phyloP scores from a whole-genome alignment of 192 early-diverging fungal species.

The Spizellomyces punctatus region DNA sequence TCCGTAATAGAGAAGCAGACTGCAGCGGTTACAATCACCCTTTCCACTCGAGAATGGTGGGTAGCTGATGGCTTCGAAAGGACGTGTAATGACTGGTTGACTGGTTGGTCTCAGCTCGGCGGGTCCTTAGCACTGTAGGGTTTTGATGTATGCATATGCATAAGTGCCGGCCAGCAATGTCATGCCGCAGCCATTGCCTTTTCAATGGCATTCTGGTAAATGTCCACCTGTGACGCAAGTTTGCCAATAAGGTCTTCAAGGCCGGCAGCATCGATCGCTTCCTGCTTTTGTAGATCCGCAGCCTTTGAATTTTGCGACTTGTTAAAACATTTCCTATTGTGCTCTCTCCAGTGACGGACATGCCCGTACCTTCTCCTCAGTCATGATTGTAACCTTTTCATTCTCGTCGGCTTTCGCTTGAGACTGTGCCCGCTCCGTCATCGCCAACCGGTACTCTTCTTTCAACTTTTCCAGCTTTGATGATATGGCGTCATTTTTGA shows the following conservation, averaged over 20 bases:
- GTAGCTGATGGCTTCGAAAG: too few relatives aligned
- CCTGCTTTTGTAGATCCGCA: slow-evolving; percentile 24
- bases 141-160: too few relatives aligned
- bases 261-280: slow-evolving; percentile 28
- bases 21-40: too few relatives aligned
- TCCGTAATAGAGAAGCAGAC: too few relatives aligned
- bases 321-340: background rate
- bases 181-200: slow-evolving; percentile 19
- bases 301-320: slow-evolving; percentile 1
- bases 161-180: too few relatives aligned
- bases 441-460: slow-evolving; percentile 33
- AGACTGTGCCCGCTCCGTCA: slow-evolving; percentile 26
- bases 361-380: slow-evolving; percentile 44
- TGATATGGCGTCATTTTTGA: slow-evolving; percentile 39
- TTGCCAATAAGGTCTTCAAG: slow-evolving; percentile 23
- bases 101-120: too few relatives aligned
- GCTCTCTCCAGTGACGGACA: background rate
- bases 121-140: too few relatives aligned
- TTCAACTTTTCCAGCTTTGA: slow-evolving; percentile 40
- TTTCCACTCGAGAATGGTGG: too few relatives aligned
- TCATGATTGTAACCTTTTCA: slow-evolving; percentile 22
- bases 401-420: slow-evolving; percentile 43
- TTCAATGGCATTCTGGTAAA: slow-evolving; percentile 21
- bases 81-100: too few relatives aligned
- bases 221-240: slow-evolving; percentile 9